Conservation (phyloP, 225 moss, liverwort and hornwort genomes). For the Lunularia cruciata region DNA sequence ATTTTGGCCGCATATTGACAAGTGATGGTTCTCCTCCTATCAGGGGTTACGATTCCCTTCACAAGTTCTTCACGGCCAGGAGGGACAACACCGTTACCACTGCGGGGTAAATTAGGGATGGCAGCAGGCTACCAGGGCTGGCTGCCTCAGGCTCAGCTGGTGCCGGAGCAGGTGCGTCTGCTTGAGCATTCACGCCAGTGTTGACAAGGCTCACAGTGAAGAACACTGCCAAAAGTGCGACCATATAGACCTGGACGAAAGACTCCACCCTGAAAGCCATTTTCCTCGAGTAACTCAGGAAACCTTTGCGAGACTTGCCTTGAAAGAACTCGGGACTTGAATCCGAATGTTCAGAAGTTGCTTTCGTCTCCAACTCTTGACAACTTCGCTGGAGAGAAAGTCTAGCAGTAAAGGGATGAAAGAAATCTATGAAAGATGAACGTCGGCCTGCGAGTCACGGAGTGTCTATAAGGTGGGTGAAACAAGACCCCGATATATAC, state of each 20-base stretch:
- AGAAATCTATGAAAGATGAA: not conserved
- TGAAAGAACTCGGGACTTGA: no score
- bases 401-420: no score
- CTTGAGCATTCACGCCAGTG: not conserved
- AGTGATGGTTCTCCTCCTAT: no score
- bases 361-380: not conserved
- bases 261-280: not conserved
- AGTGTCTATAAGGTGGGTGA: no score
- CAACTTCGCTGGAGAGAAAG: not conserved
- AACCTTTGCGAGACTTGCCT: not conserved
- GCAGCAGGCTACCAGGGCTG: not conserved
- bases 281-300: not conserved
- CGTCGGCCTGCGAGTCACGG: not conserved
- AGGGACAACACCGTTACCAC: not conserved
- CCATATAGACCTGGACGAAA: not conserved
- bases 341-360: no score
- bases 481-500: no score
- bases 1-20: no score
- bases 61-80: not conserved
- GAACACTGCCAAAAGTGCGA: not conserved
- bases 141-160: not conserved
- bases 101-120: not conserved
- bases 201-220: not conserved
- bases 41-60: no score
- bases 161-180: not conserved